These are phyloP conservation scores for Boletus eberwhitei DNA, from an alignment of 768 basidiomycete genomes.

Conservation along the genomic window DNA sequence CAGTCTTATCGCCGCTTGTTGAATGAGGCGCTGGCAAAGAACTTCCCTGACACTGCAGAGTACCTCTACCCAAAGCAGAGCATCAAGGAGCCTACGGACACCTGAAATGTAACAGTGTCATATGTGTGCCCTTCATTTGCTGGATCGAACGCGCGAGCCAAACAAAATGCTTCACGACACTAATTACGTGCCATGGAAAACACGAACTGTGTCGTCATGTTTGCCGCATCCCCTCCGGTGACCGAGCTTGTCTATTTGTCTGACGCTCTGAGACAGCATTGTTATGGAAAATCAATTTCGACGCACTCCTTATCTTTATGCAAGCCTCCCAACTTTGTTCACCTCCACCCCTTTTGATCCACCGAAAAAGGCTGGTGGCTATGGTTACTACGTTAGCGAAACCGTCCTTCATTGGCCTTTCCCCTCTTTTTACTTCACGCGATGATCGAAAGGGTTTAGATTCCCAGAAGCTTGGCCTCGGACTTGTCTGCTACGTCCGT, in stretches of 20 bases:
- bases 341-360: conserved; percentile 17
- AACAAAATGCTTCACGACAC: neutral
- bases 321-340: conserved; percentile 9
- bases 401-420: conserved; percentile 4
- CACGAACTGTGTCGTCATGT: neutral
- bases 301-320: conserved; percentile 20
- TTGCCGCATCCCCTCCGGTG: too few species aligned
- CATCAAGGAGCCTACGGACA: conserved; percentile 8
- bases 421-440: conserved; percentile 17
- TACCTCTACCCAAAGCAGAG: conserved; percentile 18
- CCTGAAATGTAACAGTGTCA: conserved; percentile 2
- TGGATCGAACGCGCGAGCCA: neutral
- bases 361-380: conserved; percentile 14
- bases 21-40: conserved; percentile 67
- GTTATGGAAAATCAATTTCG: conserved; percentile 16
- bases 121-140: neutral
- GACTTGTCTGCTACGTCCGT: conserved; percentile 35
- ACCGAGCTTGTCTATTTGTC: neutral
- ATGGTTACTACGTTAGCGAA: conserved; percentile 16
- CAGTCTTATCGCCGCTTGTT: conserved; percentile 70
- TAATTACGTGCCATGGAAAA: conserved; percentile 7
- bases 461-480: conserved; percentile 33
- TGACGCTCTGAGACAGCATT: conserved; percentile 3
- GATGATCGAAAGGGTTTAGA: conserved; percentile 25
- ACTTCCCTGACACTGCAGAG: conserved; percentile 56